Base-by-base conservation (phyloP, 805 yeast species). In the Sungouiella blattae region DNA sequence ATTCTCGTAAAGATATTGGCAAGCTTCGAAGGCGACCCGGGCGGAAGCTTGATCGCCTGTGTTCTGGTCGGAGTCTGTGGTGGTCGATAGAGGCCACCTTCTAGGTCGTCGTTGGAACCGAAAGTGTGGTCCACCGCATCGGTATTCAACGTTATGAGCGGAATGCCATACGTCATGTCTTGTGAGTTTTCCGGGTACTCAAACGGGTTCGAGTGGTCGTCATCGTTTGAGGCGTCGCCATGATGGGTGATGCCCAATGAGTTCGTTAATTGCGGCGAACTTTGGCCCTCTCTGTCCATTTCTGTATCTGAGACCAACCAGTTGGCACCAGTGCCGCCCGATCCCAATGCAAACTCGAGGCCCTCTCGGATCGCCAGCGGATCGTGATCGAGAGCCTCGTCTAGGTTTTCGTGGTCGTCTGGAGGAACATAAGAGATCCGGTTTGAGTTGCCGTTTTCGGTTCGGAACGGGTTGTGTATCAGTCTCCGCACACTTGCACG, bases 61-160 rank as follows among this genome's bases (percentile, higher is more conserved):
- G 7, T 14, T 11, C n/a, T 5, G 8, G 9, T 13, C 6, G 31
- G 23, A n/a, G 36, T 21, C 15, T n/a, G 16, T 5, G 34, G 35
- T 16, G 26, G 33, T 4, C 18, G 14, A 18, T 20, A 33, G 6
- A 29, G 32, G 4, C 45, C 47, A 2, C 39, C 24, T 26, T 44
- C 45, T 11, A 40, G 32, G 6, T 20, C 22, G 22, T 9, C 9
- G 22, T 9, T 9, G 22, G 9, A 7, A 6, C 9, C 22, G 9
- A 20, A 20, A 6, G 22, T 6, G 22, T 20, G 6, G 6, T 20
- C 22, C 8, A 9, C 9, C 9, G 22, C 22, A 7, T 16, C 22
- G 15, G 43, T 25, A 26, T 43, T 32, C 5, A 45, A 28, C 5
- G 49, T 45, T 33, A 45, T 45, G 43, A 45, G 35, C 30, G 49